phyloP scores from a whole-genome alignment of 768 basidiomycete species.

The Leccinum aurantiacum region DNA sequence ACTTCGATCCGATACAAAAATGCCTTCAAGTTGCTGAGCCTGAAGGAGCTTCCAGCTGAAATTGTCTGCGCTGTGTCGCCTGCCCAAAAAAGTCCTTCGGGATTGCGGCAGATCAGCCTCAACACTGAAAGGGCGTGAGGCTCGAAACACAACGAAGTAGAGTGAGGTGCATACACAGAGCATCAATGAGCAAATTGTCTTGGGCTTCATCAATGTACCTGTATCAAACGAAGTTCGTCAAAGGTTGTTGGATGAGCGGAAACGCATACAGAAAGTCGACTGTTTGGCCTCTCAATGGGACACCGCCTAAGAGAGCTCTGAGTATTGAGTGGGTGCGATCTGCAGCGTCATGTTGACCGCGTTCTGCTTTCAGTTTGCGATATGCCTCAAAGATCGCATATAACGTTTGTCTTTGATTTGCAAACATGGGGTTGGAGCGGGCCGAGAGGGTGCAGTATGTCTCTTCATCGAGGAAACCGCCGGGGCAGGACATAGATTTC shows the following conservation, averaged over 20 bases:
- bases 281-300: conserved; percentile 38
- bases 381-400: conserved; percentile 32
- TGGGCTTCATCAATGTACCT: conserved; percentile 75
- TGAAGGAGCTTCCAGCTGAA: conserved; percentile 67
- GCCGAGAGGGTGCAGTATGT: conserved; percentile 25
- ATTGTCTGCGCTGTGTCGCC: too few species aligned
- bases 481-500: conserved; percentile 36
- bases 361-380: conserved; percentile 41
- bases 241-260: background rate
- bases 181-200: conserved; percentile 68
- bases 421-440: too few species aligned
- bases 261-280: conserved; percentile 55
- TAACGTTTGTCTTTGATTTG: too few species aligned
- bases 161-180: conserved; percentile 42
- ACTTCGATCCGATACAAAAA: conserved; percentile 67
- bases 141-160: background rate
- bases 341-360: conserved; percentile 52
- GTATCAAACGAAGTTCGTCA: background rate
- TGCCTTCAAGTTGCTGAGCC: conserved; percentile 69
- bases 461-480: conserved; percentile 42
- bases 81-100: too few species aligned
- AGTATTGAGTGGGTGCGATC: conserved; percentile 63
- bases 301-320: conserved; percentile 30
- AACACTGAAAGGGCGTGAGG: conserved; percentile 46
- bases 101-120: conserved; percentile 57